Conservation (phyloP, 208 protist genomes). For the Leptomonas seymouri region DNA sequence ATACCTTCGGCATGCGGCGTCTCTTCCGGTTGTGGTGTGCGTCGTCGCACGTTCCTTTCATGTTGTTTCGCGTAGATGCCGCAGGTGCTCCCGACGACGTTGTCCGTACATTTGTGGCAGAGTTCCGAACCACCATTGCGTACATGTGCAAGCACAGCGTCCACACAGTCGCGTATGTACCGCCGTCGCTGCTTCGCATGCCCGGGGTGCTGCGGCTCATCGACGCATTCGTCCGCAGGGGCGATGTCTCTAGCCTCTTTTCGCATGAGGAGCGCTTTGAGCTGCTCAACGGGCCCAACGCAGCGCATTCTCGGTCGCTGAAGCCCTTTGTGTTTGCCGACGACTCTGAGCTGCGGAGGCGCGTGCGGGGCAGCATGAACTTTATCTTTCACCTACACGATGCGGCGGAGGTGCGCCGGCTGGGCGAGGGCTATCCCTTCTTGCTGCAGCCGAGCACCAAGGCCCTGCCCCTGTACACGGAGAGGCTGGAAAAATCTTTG, state of each 20-base stretch:
- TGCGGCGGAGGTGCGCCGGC: slow-evolving; percentile 34
- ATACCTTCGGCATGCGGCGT: slow-evolving; percentile 51
- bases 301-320: slow-evolving; percentile 30
- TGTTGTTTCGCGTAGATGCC: slow-evolving; percentile 47
- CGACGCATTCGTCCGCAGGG: slow-evolving; percentile 63
- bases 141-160: slow-evolving; percentile 53
- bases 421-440: slow-evolving; percentile 51
- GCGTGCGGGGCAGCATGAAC: slow-evolving; percentile 57
- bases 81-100: slow-evolving; percentile 13
- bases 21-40: slow-evolving; percentile 64
- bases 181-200: slow-evolving; percentile 45
- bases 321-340: slow-evolving; percentile 41
- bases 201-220: slow-evolving; percentile 49
- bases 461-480: slow-evolving; percentile 35
- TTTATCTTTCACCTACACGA: slow-evolving; percentile 58
- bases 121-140: slow-evolving; percentile 55
- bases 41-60: slow-evolving; percentile 49
- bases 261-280: slow-evolving; percentile 57
- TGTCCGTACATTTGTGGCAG: slow-evolving; percentile 46
- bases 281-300: slow-evolving; percentile 39
- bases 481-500: slow-evolving; percentile 25
- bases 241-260: slow-evolving; percentile 75
- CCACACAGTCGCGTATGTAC: slow-evolving; percentile 60
- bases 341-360: slow-evolving; percentile 55
- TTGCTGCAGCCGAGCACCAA: slow-evolving; percentile 30